phyloP scores from a whole-genome alignment of 495 filamentous ascomycete genomes.

The Aspergillus ellipticus region DNA sequence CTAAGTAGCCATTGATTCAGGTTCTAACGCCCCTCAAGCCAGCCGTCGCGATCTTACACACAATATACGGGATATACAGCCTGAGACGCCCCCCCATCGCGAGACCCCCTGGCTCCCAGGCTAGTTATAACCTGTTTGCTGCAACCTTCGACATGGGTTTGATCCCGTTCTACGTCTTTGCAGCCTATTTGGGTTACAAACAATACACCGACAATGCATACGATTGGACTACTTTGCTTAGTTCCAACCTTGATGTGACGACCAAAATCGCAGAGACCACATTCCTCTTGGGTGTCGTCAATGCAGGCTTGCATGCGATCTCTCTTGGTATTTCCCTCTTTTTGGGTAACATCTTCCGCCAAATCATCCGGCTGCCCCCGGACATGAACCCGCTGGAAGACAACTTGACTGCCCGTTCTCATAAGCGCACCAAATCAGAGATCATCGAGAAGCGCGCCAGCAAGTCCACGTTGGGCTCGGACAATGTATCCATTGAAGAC shows the following conservation, averaged over 20 bases:
- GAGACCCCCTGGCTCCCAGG: conserved; percentile 70
- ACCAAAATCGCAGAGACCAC: conserved; percentile 55
- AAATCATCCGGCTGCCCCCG: conserved; percentile 75
- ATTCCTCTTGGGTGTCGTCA: conserved; percentile 58
- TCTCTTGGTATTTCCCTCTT: conserved; percentile 67
- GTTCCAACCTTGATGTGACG: conserved; percentile 38
- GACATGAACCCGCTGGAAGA: conserved; percentile 91
- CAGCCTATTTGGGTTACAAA: conserved; percentile 52
- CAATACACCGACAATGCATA: conserved; percentile 40
- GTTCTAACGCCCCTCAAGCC: conserved; percentile 45
- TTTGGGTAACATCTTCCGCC: conserved; percentile 70
- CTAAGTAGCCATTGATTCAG: background rate
- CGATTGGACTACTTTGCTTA: conserved; percentile 62
- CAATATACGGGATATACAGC: conserved; percentile 74
- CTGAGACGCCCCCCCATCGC: conserved; percentile 61
- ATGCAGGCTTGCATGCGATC: conserved; percentile 64
- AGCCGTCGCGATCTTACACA: conserved; percentile 64
- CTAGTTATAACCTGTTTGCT: conserved; percentile 82
- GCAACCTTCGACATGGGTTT: conserved; percentile 65
- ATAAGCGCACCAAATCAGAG: conserved; percentile 73
- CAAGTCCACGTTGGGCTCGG: conserved; percentile 50
- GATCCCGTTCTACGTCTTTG: conserved; percentile 74
- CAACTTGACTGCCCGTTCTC: conserved; percentile 73
- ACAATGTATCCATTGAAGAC: conserved; percentile 50
- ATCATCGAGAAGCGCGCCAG: conserved; percentile 53